Percentiles rank a stretch among this genome's conserved stretches.
phyloP scores from a whole-genome alignment of 2,329 filamentous ascomycete genomes.

The Metarhizium brunneum region DNA sequence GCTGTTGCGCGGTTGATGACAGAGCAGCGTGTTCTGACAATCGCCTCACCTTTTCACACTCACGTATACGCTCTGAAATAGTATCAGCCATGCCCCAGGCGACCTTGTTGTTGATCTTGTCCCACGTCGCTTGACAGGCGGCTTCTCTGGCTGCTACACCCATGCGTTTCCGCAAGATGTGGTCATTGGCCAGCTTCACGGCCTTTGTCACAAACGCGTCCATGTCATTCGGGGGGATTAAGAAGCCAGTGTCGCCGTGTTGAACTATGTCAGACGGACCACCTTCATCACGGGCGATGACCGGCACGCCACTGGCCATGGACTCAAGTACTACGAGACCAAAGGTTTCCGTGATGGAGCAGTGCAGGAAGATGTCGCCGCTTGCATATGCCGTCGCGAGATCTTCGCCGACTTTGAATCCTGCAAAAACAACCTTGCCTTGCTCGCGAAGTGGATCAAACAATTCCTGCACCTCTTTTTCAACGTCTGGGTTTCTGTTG shows the following conservation, averaged over 20 bases:
- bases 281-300: constrained; percentile 59
- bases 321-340: constrained; percentile 61
- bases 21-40: constrained; percentile 8
- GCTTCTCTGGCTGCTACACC: constrained; percentile 38
- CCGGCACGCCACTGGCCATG: constrained; percentile 62
- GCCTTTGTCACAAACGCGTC: constrained; percentile 47
- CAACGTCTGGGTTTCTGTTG: constrained; percentile 54
- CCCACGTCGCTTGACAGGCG: constrained; percentile 58
- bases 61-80: constrained; percentile 32
- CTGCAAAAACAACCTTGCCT: constrained; percentile 55
- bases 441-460: constrained; percentile 40
- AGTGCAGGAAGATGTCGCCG: constrained; percentile 62
- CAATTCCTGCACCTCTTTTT: constrained; percentile 49
- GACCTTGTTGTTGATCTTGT: constrained; percentile 61
- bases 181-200: constrained; percentile 37
- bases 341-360: constrained; percentile 63
- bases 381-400: constrained; percentile 59
- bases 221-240: constrained; percentile 51
- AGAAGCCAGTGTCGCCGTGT: constrained; percentile 49
- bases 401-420: constrained; percentile 51
- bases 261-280: constrained; percentile 59
- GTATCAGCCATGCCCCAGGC: constrained; percentile 52
- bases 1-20: constrained; percentile 17
- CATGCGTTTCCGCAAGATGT: constrained; percentile 34
- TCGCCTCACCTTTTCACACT: constrained; percentile 18